phyloP scores from a whole-genome alignment of 106 monocot genomes.

The Platanthera zijinensis region DNA sequence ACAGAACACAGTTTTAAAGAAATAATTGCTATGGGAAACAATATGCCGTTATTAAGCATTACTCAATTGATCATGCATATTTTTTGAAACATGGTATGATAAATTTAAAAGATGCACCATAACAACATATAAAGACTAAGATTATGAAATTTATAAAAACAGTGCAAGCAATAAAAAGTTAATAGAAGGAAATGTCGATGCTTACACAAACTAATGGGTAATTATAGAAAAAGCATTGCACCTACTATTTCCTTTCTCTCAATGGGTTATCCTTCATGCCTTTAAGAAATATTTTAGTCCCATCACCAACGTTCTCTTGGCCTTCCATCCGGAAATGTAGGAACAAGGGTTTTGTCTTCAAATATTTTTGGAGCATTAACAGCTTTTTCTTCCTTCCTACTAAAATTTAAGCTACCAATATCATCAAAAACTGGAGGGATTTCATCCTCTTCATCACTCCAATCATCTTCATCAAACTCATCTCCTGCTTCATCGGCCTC shows the following conservation, averaged over 20 bases:
- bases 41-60: background rate
- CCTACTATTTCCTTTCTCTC: background rate
- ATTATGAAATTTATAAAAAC: background rate
- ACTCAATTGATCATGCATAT: background rate
- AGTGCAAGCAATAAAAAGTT: background rate
- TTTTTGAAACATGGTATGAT: background rate
- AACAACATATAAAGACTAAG: background rate
- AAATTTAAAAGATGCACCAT: background rate
- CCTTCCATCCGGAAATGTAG: conserved; percentile 67
- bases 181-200: background rate
- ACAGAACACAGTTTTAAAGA: background rate
- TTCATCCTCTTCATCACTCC: conserved; percentile 67
- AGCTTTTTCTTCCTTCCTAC: conserved; percentile 11
- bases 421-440: conserved; percentile 54
- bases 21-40: background rate
- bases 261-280: background rate
- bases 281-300: background rate
- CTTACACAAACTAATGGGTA: background rate
- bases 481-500: conserved; percentile 33
- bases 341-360: conserved; percentile 35
- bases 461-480: conserved; percentile 45
- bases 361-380: conserved; percentile 9
- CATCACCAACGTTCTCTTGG: conserved; percentile 69
- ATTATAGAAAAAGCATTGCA: background rate
- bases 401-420: conserved; percentile 25